These are phyloP conservation scores for Blastobotrys malaysiensis DNA, from an alignment of 1,139 yeast species.

Conservation along the genomic window DNA sequence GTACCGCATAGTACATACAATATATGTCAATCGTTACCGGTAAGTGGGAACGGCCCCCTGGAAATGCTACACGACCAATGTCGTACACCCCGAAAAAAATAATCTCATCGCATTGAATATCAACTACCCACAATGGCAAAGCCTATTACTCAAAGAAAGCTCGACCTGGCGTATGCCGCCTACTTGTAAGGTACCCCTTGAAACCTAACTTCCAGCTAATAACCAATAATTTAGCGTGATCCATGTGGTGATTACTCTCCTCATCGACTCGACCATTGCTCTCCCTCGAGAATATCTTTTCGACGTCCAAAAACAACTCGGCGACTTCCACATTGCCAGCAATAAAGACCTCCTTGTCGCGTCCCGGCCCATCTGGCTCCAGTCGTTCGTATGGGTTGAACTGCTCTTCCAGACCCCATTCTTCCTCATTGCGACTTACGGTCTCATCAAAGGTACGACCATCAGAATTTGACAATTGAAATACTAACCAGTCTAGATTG, in stretches of 20 bases:
- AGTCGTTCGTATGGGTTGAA: slow-evolving; percentile 65
- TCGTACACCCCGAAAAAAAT: neutral
- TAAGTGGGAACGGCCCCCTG: neutral
- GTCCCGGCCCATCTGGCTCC: slow-evolving; percentile 62
- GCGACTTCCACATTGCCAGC: slow-evolving; percentile 51
- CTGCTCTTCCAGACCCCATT: slow-evolving; percentile 71
- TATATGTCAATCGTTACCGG: too few relatives aligned
- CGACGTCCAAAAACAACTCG: slow-evolving; percentile 43
- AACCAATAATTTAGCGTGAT: slow-evolving; percentile 30
- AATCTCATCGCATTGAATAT: neutral
- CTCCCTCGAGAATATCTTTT: slow-evolving; percentile 51
- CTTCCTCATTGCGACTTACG: slow-evolving; percentile 45
- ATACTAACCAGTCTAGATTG: slow-evolving; percentile 6
- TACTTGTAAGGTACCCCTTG: slow-evolving; percentile 34
- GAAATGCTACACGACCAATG: neutral
- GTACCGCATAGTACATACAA: too few relatives aligned
- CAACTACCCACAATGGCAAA: neutral
- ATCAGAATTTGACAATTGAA: neutral
- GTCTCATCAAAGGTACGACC: slow-evolving; percentile 22
- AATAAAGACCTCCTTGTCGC: slow-evolving; percentile 68
- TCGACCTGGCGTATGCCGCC: slow-evolving; percentile 49
- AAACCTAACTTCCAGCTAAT: neutral
- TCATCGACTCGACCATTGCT: slow-evolving; percentile 69
- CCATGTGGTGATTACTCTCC: slow-evolving; percentile 70
- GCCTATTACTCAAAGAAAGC: slow-evolving; percentile 14